These are phyloP conservation scores for Candida ovalis DNA, from an alignment of 805 yeast genomes.

Conservation along the genomic window DNA sequence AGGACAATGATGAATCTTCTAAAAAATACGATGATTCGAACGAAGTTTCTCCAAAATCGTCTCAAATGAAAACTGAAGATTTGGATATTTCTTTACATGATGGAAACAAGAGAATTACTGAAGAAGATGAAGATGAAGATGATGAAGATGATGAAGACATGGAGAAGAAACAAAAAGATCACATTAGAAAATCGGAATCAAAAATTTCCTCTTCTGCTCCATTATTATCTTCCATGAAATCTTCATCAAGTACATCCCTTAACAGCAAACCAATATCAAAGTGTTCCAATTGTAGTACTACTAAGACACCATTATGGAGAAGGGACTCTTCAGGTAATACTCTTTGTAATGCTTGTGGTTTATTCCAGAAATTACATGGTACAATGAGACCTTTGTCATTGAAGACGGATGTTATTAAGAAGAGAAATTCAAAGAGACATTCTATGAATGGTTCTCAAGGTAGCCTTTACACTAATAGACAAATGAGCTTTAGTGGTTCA, in stretches of 20 bases:
- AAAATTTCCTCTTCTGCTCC: conserved; percentile 4
- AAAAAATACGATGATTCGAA: background rate
- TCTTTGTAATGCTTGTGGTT: conserved; percentile 62
- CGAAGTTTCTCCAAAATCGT: conserved; percentile 1
- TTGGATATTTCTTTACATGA: background rate
- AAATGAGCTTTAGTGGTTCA: conserved; percentile 1
- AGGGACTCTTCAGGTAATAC: conserved; percentile 57
- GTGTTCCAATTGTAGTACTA: conserved; percentile 56
- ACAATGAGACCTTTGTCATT: conserved; percentile 56
- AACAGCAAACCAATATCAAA: conserved; percentile 29
- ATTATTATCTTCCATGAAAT: background rate
- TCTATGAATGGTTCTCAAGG: conserved; percentile 12
- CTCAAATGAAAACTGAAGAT: background rate
- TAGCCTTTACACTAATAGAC: conserved; percentile 4
- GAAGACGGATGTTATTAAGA: conserved; percentile 55
- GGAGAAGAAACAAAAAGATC: background rate
- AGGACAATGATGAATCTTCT: background rate
- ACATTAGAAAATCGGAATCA: background rate
- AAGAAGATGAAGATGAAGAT: background rate
- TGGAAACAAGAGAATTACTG: background rate
- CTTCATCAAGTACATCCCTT: background rate
- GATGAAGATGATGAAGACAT: background rate
- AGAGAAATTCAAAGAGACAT: conserved; percentile 46
- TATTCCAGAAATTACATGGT: conserved; percentile 57
- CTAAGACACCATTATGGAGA: conserved; percentile 61